Evolutionary conservation across 331 rosid genomes (phyloP), one percentile per base, ranked within the genome.

Genomic region (Phaseolus coccineus): DNA sequence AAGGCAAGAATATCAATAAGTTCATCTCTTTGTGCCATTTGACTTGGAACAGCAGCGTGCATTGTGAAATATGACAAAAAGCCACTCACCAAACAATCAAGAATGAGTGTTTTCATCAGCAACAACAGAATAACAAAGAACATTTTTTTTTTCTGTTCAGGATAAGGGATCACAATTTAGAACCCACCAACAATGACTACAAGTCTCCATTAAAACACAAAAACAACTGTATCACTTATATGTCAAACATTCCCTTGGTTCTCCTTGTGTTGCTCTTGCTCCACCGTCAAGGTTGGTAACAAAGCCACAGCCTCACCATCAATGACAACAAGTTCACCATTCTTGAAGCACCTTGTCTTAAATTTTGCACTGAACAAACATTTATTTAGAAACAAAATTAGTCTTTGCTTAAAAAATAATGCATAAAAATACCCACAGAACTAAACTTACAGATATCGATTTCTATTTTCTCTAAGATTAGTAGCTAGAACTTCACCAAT

Each of bases 231-330:
- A 42, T 6, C 0, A 22, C 55, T 28, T 5, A 19, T 22, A 44
- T 31, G 58, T 68, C 55, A 10, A 70, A 33, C 13, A 2, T 16
- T 5, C 44, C 61, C 66, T 56, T 78, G 42, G 52, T 30, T 66
- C 69, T 68, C 56, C 59, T 10, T 35, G 48, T 77, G 55, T 39
- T n/a, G 57, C 8, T 53, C 53, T 30, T 73, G 79, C 62, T 88
- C 84, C 27, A 84, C 62, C 12, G 65, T 71, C 9, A 80, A 82
- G n/a, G 89, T 62, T 46, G 96, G 92, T 80, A 91, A 76, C 57
- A 93, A 65, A 35, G 94, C 94, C 87, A 86, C 35, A 28, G 97
- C 98, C 81, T 93, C 96, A 5, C 96, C 98, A 1, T 87, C 96
- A 66, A 94, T 65, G 78, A 85, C 92, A 74, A 89, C 76, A 63